These are phyloP conservation scores for Rhazya stricta DNA, from an alignment of 257 asterid genomes.

Conservation along the genomic window DNA sequence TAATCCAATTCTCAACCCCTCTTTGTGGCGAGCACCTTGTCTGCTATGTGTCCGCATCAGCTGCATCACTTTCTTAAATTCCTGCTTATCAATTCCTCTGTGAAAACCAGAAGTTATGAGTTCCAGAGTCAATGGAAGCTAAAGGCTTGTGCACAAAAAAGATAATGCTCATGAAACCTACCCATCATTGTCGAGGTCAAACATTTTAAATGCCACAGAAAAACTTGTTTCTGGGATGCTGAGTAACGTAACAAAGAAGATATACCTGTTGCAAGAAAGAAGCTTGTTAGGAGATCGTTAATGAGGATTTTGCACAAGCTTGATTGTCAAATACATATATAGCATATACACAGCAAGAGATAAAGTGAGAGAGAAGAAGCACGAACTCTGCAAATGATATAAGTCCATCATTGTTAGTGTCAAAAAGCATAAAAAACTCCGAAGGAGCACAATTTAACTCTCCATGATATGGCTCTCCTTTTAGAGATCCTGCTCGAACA, in stretches of 20 bases:
- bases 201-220: slow-evolving; percentile 76
- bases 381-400: slow-evolving; percentile 85
- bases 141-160: no score
- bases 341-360: not conserved
- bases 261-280: slow-evolving; percentile 45
- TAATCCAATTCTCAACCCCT: slow-evolving; percentile 63
- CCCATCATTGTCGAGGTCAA: slow-evolving; percentile 79
- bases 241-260: slow-evolving; percentile 77
- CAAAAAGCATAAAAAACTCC: slow-evolving; percentile 76
- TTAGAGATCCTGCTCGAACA: slow-evolving; percentile 66
- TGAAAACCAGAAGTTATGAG: slow-evolving; percentile 2
- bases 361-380: not conserved
- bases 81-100: slow-evolving; percentile 77
- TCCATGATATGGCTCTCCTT: slow-evolving; percentile 49
- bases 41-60: slow-evolving; percentile 74
- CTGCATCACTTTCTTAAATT: slow-evolving; percentile 85
- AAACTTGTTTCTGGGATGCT: slow-evolving; percentile 91
- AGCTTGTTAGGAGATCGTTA: not conserved
- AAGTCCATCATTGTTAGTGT: slow-evolving; percentile 79
- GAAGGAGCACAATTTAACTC: slow-evolving; percentile 73
- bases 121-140: slow-evolving; percentile 5
- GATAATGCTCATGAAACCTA: slow-evolving; percentile 21
- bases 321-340: not conserved
- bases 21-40: slow-evolving; percentile 79
- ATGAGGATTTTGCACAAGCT: not conserved